These are phyloP conservation scores for Dovyalis caffra DNA, from an alignment of 345 rosid genomes.

Conservation along the genomic window DNA sequence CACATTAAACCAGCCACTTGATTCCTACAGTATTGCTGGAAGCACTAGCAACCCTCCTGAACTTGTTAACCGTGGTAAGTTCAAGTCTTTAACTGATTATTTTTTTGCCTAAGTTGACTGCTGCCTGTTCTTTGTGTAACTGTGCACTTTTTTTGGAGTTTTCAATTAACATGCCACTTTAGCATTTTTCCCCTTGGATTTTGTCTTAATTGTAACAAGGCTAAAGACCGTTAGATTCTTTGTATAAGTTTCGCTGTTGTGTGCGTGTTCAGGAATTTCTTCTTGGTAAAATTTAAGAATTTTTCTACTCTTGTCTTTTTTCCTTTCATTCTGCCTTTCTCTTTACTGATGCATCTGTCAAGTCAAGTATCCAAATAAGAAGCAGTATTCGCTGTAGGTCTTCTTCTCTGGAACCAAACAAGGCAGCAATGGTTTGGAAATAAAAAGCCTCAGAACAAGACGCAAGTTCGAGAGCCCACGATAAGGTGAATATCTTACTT, in stretches of 20 bases:
- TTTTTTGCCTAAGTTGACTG: not conserved
- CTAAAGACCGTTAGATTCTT: not conserved
- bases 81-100: not conserved
- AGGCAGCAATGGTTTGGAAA: slow-evolving; percentile 70
- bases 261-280: not conserved
- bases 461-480: slow-evolving; percentile 55
- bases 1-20: slow-evolving; percentile 49
- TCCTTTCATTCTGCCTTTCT: not conserved
- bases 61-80: slow-evolving; percentile 73
- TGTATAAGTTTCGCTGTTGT: not conserved
- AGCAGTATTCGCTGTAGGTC: slow-evolving; percentile 41
- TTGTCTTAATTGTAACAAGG: not conserved
- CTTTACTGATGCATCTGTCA: not conserved
- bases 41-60: slow-evolving; percentile 58
- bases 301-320: not conserved
- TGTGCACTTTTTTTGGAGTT: not conserved
- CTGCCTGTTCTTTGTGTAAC: not conserved
- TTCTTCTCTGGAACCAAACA: slow-evolving; percentile 67
- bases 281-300: not conserved
- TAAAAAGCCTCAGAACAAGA: slow-evolving; percentile 34
- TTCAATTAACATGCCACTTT: not conserved
- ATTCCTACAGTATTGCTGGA: slow-evolving; percentile 31
- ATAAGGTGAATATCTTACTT: slow-evolving; percentile 47
- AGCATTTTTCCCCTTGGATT: not conserved
- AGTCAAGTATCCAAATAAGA: slow-evolving; percentile 12